Conservation (phyloP, 2,329 filamentous ascomycete genomes). For the Diaporthe velutina region DNA sequence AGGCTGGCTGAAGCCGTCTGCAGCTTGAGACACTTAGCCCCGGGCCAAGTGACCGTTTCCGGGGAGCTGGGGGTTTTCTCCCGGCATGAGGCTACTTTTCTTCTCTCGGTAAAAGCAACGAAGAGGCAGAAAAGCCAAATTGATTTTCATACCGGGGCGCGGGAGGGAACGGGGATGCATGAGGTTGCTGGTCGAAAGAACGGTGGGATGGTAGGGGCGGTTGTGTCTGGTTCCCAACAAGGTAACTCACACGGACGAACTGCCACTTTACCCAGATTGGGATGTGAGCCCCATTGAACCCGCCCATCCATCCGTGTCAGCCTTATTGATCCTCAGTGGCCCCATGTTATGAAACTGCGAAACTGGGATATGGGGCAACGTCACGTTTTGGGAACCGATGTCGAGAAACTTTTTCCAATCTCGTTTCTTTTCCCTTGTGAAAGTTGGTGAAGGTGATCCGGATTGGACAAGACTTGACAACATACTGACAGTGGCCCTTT, state of each 20-base stretch:
- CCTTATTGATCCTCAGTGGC: constrained; percentile 16
- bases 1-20: constrained; percentile 8
- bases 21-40: not conserved
- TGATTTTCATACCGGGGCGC: not conserved
- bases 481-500: not conserved
- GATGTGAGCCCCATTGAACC: constrained; percentile 24
- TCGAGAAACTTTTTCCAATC: not conserved
- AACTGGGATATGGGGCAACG: not conserved
- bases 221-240: constrained; percentile 30
- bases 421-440: not conserved
- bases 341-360: constrained; percentile 27
- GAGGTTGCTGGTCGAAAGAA: not conserved
- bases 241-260: constrained; percentile 39
- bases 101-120: not conserved
- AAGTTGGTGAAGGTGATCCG: not conserved
- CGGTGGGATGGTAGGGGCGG: constrained; percentile 6
- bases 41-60: constrained; percentile 20
- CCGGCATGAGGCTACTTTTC: not conserved
- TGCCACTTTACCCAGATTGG: constrained; percentile 39
- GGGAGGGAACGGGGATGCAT: not conserved
- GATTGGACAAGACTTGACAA: not conserved
- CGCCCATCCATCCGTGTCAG: constrained; percentile 19
- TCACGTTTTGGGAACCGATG: not conserved
- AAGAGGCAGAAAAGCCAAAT: constrained; percentile 3
- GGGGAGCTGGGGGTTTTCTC: not conserved